Percentiles rank a stretch among this genome's conserved stretches.
These are phyloP conservation scores for Fusarium newnesense DNA, from an alignment of 2,329 filamentous ascomycete species.

Conservation along the genomic window DNA sequence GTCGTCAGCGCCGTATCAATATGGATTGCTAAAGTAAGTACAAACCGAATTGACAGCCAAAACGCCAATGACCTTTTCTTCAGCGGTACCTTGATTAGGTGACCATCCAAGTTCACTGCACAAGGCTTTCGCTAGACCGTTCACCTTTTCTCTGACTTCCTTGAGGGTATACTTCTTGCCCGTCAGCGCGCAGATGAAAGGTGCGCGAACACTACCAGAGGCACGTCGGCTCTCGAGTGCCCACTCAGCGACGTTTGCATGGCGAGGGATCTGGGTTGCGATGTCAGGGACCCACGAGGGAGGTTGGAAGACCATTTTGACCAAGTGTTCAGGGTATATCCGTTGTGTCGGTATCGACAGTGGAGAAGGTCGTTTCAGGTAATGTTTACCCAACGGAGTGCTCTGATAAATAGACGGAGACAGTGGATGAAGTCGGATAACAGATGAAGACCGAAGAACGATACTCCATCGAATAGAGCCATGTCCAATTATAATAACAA, in stretches of 20 bases:
- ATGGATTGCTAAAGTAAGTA: too few species aligned
- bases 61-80: neutral
- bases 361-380: neutral
- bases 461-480: neutral
- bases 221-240: neutral
- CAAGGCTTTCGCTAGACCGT: neutral
- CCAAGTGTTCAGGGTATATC: neutral
- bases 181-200: neutral
- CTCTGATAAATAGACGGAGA: neutral
- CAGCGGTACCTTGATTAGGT: neutral
- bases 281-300: neutral
- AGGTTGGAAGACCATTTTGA: neutral
- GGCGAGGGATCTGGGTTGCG: accelerated
- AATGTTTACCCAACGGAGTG: neutral
- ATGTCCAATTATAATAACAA: neutral
- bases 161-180: neutral
- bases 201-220: neutral
- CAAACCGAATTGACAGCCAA: neutral
- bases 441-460: neutral
- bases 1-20: neutral
- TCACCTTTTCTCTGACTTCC: neutral
- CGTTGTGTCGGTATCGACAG: neutral
- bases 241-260: neutral
- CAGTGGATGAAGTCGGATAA: neutral
- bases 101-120: neutral